These are phyloP conservation scores for Tolypocladium capitatum DNA, from an alignment of 2,329 filamentous ascomycete genomes.

Conservation along the genomic window DNA sequence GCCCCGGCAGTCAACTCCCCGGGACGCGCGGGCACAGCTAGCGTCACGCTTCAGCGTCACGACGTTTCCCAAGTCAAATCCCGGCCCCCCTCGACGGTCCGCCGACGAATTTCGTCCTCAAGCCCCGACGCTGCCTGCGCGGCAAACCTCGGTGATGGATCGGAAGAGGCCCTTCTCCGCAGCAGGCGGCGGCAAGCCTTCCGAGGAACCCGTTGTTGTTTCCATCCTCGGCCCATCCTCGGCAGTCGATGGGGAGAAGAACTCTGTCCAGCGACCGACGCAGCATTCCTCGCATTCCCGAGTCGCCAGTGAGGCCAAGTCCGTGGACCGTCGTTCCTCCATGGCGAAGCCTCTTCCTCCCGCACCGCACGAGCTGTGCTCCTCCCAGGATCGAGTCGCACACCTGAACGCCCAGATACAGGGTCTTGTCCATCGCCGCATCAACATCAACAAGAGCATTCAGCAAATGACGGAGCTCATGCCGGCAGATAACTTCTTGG, in stretches of 20 bases:
- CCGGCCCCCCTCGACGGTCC: slow-evolving; percentile 13
- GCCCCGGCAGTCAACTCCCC: slow-evolving; percentile 4
- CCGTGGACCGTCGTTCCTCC: slow-evolving; percentile 14
- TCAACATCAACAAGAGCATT: slow-evolving; percentile 61
- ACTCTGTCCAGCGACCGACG: neutral
- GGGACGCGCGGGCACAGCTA: slow-evolving; percentile 34
- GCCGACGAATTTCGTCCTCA: slow-evolving; percentile 12
- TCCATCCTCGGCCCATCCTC: slow-evolving; percentile 11
- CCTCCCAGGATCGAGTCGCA: slow-evolving; percentile 50
- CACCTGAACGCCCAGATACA: slow-evolving; percentile 53
- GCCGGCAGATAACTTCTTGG: slow-evolving; percentile 55
- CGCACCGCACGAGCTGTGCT: slow-evolving; percentile 43
- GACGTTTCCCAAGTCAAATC: slow-evolving; percentile 40
- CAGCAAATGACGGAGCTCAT: slow-evolving; percentile 67
- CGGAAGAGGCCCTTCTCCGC: slow-evolving; percentile 17
- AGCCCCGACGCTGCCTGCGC: slow-evolving; percentile 11
- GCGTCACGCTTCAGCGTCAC: slow-evolving; percentile 51
- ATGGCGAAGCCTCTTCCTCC: slow-evolving; percentile 47
- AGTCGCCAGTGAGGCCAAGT: slow-evolving; percentile 2
- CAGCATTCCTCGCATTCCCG: neutral
- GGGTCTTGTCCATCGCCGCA: slow-evolving; percentile 50
- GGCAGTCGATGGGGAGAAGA: neutral
- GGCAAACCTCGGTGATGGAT: slow-evolving; percentile 15
- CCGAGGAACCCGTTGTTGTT: slow-evolving; percentile 14
- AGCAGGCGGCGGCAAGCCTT: slow-evolving; percentile 9